Percentiles rank a stretch among this genome's conserved stretches.
phyloP scores from a whole-genome alignment of 306 rosid species.

The Rosa chinensis region DNA sequence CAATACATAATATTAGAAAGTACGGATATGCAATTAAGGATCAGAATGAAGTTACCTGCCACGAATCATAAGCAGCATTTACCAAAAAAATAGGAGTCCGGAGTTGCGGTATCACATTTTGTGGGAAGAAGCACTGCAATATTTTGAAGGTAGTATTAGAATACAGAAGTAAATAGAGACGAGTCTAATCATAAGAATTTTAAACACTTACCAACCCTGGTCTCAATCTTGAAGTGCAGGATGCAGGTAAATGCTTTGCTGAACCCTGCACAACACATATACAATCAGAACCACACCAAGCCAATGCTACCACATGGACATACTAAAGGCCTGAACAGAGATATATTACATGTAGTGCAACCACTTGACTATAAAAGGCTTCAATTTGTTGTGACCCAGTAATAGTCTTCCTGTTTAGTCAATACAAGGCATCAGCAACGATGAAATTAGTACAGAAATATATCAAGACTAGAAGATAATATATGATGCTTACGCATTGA shows the following conservation, averaged over 20 bases:
- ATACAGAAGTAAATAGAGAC: background rate
- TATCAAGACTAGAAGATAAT: background rate
- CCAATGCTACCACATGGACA: background rate
- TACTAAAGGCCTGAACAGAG: background rate
- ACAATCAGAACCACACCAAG: slow-evolving; percentile 9
- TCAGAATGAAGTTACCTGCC: slow-evolving; percentile 63
- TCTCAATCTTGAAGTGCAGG: slow-evolving; percentile 42
- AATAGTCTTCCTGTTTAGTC: slow-evolving; percentile 67
- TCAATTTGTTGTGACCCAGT: slow-evolving; percentile 66
- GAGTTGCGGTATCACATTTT: slow-evolving; percentile 56
- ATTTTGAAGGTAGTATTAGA: background rate
- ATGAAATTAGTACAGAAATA: background rate
- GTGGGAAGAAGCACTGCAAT: slow-evolving; percentile 89
- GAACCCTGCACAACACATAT: slow-evolving; percentile 49
- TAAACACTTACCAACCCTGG: background rate
- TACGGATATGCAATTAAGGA: background rate
- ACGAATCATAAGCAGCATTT: slow-evolving; percentile 92
- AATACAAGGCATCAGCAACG: slow-evolving; percentile 5
- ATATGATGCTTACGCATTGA: slow-evolving; percentile 56
- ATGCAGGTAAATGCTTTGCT: slow-evolving; percentile 65
- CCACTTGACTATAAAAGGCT: slow-evolving; percentile 60
- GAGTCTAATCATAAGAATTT: background rate
- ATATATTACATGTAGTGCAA: slow-evolving; percentile 66
- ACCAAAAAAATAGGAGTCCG: slow-evolving; percentile 74
- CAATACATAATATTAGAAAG: background rate